These are phyloP conservation scores for Entamoeba histolytica DNA, from an alignment of 208 protist genomes.

Conservation along the genomic window DNA sequence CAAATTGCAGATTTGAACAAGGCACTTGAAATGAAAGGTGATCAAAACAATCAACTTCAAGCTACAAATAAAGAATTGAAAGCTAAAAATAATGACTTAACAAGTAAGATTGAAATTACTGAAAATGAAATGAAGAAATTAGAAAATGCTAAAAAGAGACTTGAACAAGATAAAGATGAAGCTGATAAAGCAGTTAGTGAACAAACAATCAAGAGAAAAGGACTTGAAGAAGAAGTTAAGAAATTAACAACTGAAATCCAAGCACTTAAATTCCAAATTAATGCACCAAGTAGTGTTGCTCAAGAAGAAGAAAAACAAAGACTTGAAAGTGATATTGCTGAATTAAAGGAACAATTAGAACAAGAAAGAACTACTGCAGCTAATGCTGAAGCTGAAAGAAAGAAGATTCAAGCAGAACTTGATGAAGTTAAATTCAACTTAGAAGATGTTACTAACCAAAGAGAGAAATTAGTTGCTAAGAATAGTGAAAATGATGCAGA, in stretches of 20 bases:
- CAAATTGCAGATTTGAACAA: conserved; percentile 8
- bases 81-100: background rate
- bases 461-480: conserved; percentile 17
- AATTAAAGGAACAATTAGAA: conserved; percentile 23
- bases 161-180: conserved; percentile 5
- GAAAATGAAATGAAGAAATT: background rate
- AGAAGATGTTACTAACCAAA: conserved; percentile 14
- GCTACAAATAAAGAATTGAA: background rate
- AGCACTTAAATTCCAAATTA: conserved; percentile 18
- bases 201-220: background rate
- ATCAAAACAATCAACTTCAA: background rate
- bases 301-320: background rate
- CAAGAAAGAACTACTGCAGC: conserved; percentile 15
- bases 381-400: conserved; percentile 32
- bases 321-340: conserved; percentile 12
- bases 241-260: conserved; percentile 11
- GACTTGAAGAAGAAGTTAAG: conserved; percentile 5
- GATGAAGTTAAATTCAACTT: conserved; percentile 23
- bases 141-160: background rate
- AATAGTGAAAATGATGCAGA: conserved; percentile 21
- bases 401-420: conserved; percentile 28
- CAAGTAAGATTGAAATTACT: background rate
- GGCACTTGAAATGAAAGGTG: background rate
- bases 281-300: conserved; percentile 4
- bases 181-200: background rate